These are phyloP conservation scores for Eugenia klotzschiana DNA, from an alignment of 441 rosid species.

Conservation along the genomic window DNA sequence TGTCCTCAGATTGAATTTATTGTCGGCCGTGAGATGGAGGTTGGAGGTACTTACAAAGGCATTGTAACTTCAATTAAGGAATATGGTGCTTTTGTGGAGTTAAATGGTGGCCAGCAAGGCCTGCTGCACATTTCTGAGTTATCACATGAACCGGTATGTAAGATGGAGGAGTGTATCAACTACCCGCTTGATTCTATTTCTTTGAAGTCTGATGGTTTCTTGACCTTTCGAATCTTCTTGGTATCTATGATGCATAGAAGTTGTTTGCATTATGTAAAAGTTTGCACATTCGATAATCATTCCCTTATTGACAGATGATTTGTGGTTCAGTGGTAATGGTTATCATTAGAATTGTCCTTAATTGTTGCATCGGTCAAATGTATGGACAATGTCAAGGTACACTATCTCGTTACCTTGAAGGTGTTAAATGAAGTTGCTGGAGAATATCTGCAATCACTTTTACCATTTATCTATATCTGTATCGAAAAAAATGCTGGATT, in stretches of 20 bases:
- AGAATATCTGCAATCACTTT: neutral
- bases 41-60: conserved; percentile 85
- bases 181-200: neutral
- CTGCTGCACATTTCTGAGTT: conserved; percentile 86
- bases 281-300: neutral
- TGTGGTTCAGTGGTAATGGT: neutral
- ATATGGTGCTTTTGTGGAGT: conserved; percentile 95
- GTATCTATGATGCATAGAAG: neutral
- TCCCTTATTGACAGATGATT: neutral
- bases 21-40: conserved; percentile 77
- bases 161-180: neutral
- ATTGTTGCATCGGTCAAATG: neutral
- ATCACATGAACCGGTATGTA: conserved; percentile 77
- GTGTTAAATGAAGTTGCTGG: neutral
- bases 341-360: neutral
- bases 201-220: neutral
- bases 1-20: conserved; percentile 56
- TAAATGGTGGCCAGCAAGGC: conserved; percentile 93
- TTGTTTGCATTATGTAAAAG: neutral
- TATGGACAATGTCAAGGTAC: neutral
- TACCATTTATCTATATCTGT: neutral
- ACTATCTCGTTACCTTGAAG: neutral
- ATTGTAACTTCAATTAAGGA: conserved; percentile 80
- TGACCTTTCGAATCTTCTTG: neutral
- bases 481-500: neutral